These are phyloP conservation scores for Trypanosoma cruzi DNA, from an alignment of 208 protist genomes.

Conservation along the genomic window DNA sequence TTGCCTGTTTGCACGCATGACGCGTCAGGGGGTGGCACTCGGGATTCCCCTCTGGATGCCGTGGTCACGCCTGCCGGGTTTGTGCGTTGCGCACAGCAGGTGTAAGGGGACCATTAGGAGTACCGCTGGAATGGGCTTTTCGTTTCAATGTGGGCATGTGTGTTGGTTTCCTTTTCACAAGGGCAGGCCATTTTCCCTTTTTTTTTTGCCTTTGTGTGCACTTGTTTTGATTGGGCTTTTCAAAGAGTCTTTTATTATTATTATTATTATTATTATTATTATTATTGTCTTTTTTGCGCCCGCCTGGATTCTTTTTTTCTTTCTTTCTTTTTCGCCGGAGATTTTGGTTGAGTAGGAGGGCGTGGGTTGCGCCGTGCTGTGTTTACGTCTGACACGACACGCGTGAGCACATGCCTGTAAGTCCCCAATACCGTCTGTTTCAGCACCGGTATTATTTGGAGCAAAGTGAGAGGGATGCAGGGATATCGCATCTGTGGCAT, in stretches of 20 bases:
- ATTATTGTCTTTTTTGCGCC: no score
- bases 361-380: not conserved
- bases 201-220: no score
- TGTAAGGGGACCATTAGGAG: not conserved
- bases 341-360: no score
- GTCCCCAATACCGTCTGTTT: conserved; percentile 41
- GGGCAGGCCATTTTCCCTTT: not conserved
- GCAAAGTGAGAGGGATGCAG: conserved; percentile 44
- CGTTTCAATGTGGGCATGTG: not conserved
- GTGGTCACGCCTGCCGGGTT: conserved; percentile 20
- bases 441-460: conserved; percentile 44
- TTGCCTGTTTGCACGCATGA: conserved; percentile 4
- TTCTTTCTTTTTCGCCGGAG: no score
- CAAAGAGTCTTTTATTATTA: no score
- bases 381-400: not conserved
- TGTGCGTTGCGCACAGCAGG: not conserved
- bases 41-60: conserved; percentile 20
- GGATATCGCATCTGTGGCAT: conserved; percentile 69
- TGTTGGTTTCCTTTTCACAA: not conserved
- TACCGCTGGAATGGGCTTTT: no score
- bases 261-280: not conserved
- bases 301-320: no score
- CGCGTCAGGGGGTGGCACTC: not conserved
- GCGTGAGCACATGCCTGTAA: conserved; percentile 14
- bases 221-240: no score